These are phyloP conservation scores for Stylonectria norvegica DNA, from an alignment of 2,329 filamentous ascomycete genomes.

Conservation along the genomic window DNA sequence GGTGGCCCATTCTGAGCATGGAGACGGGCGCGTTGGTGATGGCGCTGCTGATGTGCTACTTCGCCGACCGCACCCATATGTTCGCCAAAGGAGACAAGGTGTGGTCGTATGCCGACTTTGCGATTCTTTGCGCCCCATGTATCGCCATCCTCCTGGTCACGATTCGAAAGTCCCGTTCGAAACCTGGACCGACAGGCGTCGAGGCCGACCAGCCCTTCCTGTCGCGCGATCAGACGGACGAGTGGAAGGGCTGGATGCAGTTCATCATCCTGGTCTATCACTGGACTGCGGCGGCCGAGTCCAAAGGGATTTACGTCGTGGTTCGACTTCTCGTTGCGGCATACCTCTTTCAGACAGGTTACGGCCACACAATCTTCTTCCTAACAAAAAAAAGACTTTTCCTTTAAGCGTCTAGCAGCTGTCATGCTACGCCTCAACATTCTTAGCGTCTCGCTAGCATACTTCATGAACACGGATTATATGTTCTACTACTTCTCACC, in stretches of 20 bases:
- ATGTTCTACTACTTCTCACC: constrained; percentile 55
- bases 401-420: constrained; percentile 45
- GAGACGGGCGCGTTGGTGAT: constrained; percentile 22
- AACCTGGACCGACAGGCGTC: constrained; percentile 5
- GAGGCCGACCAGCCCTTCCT: constrained; percentile 12
- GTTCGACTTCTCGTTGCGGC: constrained; percentile 53
- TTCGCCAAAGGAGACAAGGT: constrained; percentile 27
- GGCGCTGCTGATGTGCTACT: constrained; percentile 27
- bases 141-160: constrained; percentile 15
- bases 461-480: constrained; percentile 53
- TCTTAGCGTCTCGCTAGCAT: constrained; percentile 50
- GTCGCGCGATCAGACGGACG: constrained; percentile 54
- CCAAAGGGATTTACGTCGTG: constrained; percentile 50
- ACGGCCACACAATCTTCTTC: constrained; percentile 58
- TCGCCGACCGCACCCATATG: constrained; percentile 28
- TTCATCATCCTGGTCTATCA: constrained; percentile 51
- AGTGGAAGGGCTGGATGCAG: constrained; percentile 67
- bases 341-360: constrained; percentile 61
- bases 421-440: constrained; percentile 57
- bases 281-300: constrained; percentile 48
- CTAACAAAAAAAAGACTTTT: constrained; percentile 54
- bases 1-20: constrained; percentile 16
- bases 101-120: constrained; percentile 20
- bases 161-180: constrained; percentile 18
- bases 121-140: constrained; percentile 16